Evolutionary conservation across 805 yeast species (phyloP), one percentile per base, ranked within the genome.

Genomic region (Candida hungchunana): DNA sequence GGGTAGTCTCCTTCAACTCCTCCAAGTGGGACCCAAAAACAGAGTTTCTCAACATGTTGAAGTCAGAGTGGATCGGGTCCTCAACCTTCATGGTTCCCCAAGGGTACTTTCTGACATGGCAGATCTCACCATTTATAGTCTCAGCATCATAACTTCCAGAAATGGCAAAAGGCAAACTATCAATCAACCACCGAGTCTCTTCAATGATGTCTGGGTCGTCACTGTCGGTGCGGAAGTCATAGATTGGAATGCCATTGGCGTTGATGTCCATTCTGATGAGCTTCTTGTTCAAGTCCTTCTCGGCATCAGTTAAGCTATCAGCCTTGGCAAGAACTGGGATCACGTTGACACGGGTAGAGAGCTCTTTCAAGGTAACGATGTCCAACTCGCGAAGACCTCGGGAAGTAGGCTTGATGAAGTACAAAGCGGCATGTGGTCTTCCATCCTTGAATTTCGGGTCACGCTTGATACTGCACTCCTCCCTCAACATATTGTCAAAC

Each of bases 281-380:
- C 36, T 64, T 58, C 56, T 82, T 82, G 58, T 73, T 70, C 19
- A 58, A 58, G 12, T 57, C 54, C 37, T 79, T 60, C 58, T 89
- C 96, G 2, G 70, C 56, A 16, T 68, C 69, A 0, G 95, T 85
- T 47, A 86, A 66, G 2, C 86, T 69, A 57, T 89, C 97, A 3
- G 95, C 79, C 51, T 84, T 82, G 24, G 84, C 75, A 39, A 89
- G 74, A 18, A 88, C 78, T 2, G 97, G 96, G 29, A 89, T 75
- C 18, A 90, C 71, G 61, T 89, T 89, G 15, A 84, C 95, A 46
- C 79, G 75, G 17, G 74, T 68, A 12, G 89, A 74, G 34, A 89
- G 67, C 31, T 71, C 66, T 47, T 68, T 75, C 81, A 89, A 83
- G 35, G 84, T 68, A 44, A 71, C 73, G 36, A 82, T 67, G 56